Evolutionary conservation across 2,329 filamentous ascomycete genomes (phyloP), one percentile per base, ranked within the genome.

Genomic region (Aspergillus sp.): DNA sequence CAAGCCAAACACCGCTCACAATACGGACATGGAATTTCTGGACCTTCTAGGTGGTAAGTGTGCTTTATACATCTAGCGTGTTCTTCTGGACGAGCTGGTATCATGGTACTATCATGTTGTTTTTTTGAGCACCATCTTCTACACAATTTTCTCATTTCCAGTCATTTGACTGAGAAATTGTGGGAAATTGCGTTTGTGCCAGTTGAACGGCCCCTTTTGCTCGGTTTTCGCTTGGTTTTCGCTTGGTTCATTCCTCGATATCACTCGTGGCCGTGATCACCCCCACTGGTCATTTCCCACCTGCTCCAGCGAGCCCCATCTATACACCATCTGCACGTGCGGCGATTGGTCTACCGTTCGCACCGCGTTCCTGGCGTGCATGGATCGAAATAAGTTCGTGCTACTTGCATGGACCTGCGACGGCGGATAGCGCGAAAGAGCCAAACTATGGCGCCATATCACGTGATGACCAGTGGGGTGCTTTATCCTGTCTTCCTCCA

Each of bases 41-140:
- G 69, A 74, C 51, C 66, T 75, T 41, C 55, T 76, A 33, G 68
- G 69, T 63, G 70, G 73, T 76, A 63, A 70, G 73, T 70, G 38
- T 47, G 17, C 36, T 57, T 36, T 56, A n/a, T 17, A 38, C 11
- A 16, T 26, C 16, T 10, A 30, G 26, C 17, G 42, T 32, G 33
- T 17, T n/a, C n/a, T 43, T 45, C 36, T 7, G 33, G 10, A n/a
- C 42, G 19, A 50, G 40, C 47, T 53, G 53, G 47, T 30, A 49
- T 20, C 11, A 14, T 19, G 26, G 40, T 11, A 16, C 16, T 19
- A 32, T 26, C 3, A 26, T 45, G 11, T 5, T 43, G 6, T n/a
- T n/a, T 43, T 43, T 43, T 22, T 43, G 42, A 32, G n/a, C 24
- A 45, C 40, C 30, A 6, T 9, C 13, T 45, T 32, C 26, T 17